Evolutionary conservation across 2,329 filamentous ascomycete species (phyloP).

Genomic region (Exophiala mesophila): DNA sequence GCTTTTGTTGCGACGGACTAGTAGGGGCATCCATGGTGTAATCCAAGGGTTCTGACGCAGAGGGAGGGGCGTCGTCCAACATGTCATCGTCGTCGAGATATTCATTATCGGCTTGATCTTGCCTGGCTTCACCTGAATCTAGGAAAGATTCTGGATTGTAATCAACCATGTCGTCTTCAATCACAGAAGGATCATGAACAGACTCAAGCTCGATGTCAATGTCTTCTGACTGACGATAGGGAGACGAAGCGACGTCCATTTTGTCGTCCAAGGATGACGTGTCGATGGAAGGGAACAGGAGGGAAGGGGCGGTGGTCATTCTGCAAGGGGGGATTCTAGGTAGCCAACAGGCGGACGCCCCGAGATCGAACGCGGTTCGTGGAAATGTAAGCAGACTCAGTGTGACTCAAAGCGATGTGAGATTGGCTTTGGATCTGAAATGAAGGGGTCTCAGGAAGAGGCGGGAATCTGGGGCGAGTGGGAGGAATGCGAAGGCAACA

Average conservation of each 20-base stretch:
- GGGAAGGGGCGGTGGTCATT: conserved; percentile 17
- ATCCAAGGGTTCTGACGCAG: conserved; percentile 15
- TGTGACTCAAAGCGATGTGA: too few species aligned
- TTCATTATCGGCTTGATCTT: conserved; percentile 34
- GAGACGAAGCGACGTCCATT: conserved; percentile 26
- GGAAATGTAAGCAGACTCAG: too few species aligned
- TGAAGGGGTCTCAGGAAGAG: too few species aligned
- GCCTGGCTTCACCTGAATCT: conserved; percentile 24
- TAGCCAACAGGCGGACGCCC: too few species aligned
- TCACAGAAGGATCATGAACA: conserved; percentile 20
- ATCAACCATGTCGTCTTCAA: conserved; percentile 26
- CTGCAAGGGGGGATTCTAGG: not conserved
- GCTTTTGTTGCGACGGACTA: conserved; percentile 6
- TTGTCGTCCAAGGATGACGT: conserved; percentile 21
- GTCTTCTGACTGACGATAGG: conserved; percentile 24
- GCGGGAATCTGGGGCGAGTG: too few species aligned
- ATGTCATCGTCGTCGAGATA: conserved; percentile 37
- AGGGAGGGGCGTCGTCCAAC: conserved; percentile 30
- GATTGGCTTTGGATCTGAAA: too few species aligned
- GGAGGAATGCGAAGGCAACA: too few species aligned
- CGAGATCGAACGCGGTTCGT: too few species aligned
- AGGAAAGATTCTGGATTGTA: conserved; percentile 28
- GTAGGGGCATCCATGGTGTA: conserved; percentile 18
- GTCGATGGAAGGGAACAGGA: conserved; percentile 19
- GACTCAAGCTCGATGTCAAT: conserved; percentile 26